Conservation (phyloP, 192 early-diverging fungal species). For the Paraglomus brasilianum region DNA sequence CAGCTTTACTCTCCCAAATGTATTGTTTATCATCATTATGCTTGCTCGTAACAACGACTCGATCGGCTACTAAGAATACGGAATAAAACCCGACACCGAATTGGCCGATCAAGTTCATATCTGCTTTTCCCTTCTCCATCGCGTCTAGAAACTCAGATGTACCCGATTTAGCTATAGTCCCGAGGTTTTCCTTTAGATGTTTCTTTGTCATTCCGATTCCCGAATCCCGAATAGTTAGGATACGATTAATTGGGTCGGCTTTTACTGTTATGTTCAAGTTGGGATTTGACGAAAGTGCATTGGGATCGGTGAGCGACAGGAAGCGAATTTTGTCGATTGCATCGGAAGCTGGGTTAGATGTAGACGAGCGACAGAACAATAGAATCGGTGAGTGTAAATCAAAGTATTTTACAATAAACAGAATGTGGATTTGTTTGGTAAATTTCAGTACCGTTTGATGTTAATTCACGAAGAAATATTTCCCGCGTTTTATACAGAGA, state of each 20-base stretch:
- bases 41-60: constrained; percentile 89
- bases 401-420: too few species aligned
- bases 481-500: constrained; percentile 94
- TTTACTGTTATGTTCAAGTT: constrained; percentile 84
- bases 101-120: constrained; percentile 87
- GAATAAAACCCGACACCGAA: constrained; percentile 99
- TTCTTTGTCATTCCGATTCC: constrained; percentile 95
- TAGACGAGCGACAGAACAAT: background rate
- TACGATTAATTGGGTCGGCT: constrained; percentile 68
- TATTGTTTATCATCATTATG: constrained; percentile 85
- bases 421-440: background rate
- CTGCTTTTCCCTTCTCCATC: constrained; percentile 74
- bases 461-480: constrained; percentile 95
- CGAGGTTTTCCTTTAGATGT: constrained; percentile 87
- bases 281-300: constrained; percentile 55
- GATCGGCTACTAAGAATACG: constrained; percentile 94
- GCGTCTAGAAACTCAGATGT: constrained; percentile 86
- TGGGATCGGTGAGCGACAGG: constrained; percentile 66
- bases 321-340: constrained; percentile 95
- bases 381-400: too few species aligned
- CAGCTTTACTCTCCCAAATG: constrained; percentile 94
- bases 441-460: constrained; percentile 71
- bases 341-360: constrained; percentile 65
- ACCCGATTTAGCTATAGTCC: constrained; percentile 98
- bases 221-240: constrained; percentile 85